Evolutionary conservation across 805 yeast species (phyloP).

Genomic region (Candida corydali): DNA sequence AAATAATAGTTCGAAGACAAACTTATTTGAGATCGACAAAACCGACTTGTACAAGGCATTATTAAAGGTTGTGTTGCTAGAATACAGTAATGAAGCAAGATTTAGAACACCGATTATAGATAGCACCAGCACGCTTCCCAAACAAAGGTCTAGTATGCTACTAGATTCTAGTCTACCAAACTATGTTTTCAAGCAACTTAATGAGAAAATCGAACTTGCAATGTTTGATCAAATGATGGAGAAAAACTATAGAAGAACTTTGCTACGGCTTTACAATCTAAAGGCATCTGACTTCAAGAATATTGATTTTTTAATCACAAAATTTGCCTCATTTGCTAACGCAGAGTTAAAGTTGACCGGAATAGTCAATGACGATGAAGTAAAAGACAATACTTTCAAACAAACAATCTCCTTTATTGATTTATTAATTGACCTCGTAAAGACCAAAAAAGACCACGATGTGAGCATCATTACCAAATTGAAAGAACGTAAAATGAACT

Average conservation of each 20-base stretch:
- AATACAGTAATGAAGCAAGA: constrained; percentile 61
- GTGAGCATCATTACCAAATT: constrained; percentile 40
- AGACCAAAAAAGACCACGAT: constrained; percentile 26
- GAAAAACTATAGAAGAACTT: constrained; percentile 51
- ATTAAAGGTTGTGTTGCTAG: constrained; percentile 52
- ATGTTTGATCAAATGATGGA: constrained; percentile 45
- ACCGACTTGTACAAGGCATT: constrained; percentile 46
- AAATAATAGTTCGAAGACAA: background rate
- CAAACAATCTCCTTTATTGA: constrained; percentile 35
- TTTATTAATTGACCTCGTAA: constrained; percentile 33
- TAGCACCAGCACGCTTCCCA: background rate
- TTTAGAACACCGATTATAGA: constrained; percentile 36
- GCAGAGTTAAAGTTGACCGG: constrained; percentile 47
- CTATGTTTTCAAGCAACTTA: constrained; percentile 34
- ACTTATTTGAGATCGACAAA: constrained; percentile 11
- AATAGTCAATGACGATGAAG: constrained; percentile 22
- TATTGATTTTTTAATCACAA: constrained; percentile 45
- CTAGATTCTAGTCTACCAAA: constrained; percentile 34
- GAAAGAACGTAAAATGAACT: constrained; percentile 15
- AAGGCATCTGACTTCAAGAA: constrained; percentile 29
- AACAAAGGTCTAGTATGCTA: constrained; percentile 3
- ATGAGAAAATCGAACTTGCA: constrained; percentile 38
- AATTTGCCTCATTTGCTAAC: constrained; percentile 50
- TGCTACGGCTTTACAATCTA: constrained; percentile 59
- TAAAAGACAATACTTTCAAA: constrained; percentile 29